phyloP scores from a whole-genome alignment of 257 asterid genomes.

The Solanum pimpinellifolium region DNA sequence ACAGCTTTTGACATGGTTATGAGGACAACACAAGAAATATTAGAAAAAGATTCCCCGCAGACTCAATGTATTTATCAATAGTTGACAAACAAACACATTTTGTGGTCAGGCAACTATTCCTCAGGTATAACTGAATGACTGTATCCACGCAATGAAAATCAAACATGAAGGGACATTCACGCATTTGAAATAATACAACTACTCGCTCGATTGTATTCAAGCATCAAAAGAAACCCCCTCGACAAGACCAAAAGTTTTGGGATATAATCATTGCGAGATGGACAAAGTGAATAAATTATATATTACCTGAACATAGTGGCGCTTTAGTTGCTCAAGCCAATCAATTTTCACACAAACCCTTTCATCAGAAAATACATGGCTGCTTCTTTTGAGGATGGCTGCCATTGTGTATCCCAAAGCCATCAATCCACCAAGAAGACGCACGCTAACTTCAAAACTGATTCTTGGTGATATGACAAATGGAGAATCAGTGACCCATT shows the following conservation, averaged over 20 bases:
- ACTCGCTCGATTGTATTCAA: background rate
- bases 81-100: background rate
- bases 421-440: constrained; percentile 98
- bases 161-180: background rate
- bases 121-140: background rate
- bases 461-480: constrained; percentile 98
- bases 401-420: constrained; percentile 98
- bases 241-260: background rate
- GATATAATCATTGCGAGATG: background rate
- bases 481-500: constrained; percentile 94
- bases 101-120: background rate
- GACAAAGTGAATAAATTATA: background rate
- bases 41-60: background rate
- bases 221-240: background rate
- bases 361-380: constrained; percentile 76
- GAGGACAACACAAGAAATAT: background rate
- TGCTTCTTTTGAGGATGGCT: constrained; percentile 85
- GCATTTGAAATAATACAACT: background rate
- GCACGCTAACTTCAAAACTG: constrained; percentile 93
- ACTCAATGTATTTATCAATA: background rate
- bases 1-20: background rate
- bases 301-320: constrained; percentile 82
- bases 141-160: background rate
- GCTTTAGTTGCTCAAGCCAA: constrained; percentile 87
- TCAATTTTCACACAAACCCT: constrained; percentile 87